Conservation (phyloP, 2,329 filamentous ascomycete genomes). For the Chrysoporthe puriensis region DNA sequence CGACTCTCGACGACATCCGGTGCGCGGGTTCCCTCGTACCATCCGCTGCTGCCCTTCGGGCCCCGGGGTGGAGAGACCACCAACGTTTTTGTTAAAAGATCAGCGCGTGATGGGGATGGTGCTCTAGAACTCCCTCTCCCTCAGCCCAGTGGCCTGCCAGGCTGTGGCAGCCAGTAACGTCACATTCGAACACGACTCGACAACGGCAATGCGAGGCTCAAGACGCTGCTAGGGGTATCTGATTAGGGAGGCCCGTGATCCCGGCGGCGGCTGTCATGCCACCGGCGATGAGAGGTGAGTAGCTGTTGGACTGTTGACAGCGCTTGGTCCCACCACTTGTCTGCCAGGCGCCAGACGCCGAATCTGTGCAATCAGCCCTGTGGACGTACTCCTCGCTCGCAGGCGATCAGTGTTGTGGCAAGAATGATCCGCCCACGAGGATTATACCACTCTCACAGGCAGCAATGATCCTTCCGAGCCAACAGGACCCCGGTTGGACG, state of each 20-base stretch:
- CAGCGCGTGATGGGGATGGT: neutral
- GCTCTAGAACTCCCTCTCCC: too few species aligned
- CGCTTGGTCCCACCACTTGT: neutral
- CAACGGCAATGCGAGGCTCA: too few species aligned
- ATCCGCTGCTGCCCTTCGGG: neutral
- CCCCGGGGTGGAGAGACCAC: neutral
- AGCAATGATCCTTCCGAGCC: neutral
- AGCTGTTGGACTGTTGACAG: too few species aligned
- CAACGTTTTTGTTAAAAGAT: neutral
- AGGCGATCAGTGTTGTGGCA: constrained; percentile 3
- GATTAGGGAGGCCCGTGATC: too few species aligned
- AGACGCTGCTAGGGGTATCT: too few species aligned
- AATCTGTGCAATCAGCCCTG: too few species aligned
- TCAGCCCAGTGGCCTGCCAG: too few species aligned
- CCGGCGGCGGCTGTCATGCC: too few species aligned
- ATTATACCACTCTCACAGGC: neutral
- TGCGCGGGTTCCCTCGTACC: neutral
- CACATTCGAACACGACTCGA: too few species aligned
- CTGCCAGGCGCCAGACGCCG: neutral
- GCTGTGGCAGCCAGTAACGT: too few species aligned
- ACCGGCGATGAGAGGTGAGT: too few species aligned
- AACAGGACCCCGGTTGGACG: neutral
- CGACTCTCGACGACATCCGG: neutral
- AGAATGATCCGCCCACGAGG: neutral
- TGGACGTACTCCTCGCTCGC: neutral